Base-by-base conservation (phyloP, 768 basidiomycete species). In the Rhizopogon vesiculosus region DNA sequence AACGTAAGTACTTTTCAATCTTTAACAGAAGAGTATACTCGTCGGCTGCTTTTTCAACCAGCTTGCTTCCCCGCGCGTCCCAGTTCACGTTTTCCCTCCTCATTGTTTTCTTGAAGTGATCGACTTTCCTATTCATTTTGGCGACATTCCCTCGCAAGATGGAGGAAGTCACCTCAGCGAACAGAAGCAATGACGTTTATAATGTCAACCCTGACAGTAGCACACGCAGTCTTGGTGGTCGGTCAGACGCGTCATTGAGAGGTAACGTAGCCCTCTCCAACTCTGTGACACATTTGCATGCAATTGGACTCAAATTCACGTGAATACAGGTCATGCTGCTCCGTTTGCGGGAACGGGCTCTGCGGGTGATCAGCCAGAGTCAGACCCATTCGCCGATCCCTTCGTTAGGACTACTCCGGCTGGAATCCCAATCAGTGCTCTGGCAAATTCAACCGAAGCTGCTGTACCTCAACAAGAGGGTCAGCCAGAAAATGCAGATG, bases 171-270 rank as follows among this genome's bases (percentile, higher is more conserved):
- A 46, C 53, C 18, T 57, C 58, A 15, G 53, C 62, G 2, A 33
- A 61, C 25, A 49, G 52, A 40, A 58, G 54, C 43, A 59, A 62
- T 51, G 63, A 59, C 16, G 45, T 57, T 38, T 61, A 64, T 50
- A 50, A 54, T 19, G 56, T 38, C 18, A 38, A 56, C 51, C 38
- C 57, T 28, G 41, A 48, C 48, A 40, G 39, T 42, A 66, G 64
- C 58, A 43, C 51, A 1, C 56, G 55, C 10, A 67, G 60, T 48
- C 40, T 53, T 39, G 56, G 33, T 16, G 33, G 29, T 46, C 9
- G 12, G 15, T 67, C 67, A 29, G 59, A 61, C 15, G 19, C 58
- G 28, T 63, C 67, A 8, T 53, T 68, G 41, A 52, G 40, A 61
- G 64, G 68, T 67, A 51, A 35, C 56, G 22, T 57, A 52, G 13